Evolutionary conservation across 2,329 filamentous ascomycete genomes (phyloP), one percentile per base, ranked within the genome.

Genomic region (Paraphaeosphaeria sporulosa): DNA sequence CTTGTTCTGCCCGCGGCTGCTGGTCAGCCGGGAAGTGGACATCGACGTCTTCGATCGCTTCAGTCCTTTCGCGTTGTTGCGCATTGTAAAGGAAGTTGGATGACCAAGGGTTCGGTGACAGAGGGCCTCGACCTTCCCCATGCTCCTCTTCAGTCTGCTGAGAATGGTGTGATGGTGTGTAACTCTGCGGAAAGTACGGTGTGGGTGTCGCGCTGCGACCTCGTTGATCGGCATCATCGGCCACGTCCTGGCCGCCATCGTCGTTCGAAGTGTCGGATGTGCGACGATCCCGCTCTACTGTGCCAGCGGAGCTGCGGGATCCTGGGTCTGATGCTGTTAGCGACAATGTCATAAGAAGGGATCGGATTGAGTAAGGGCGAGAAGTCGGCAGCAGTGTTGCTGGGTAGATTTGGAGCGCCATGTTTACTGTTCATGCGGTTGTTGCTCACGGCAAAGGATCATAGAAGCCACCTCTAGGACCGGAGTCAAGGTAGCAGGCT

Each of bases 61-160:
- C 48, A 1, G 17, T 43, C 32, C 46, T 55, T 15, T 44, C 19
- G 30, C 6, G 56, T 19, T 46, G 43, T 8, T 42, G 19, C n/a
- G 43, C 25, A 21, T 62, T 46, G 46, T 62, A 57, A 6, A 2
- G 43, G n/a, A 49, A 27, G n/a, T 54, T 46, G 23, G 42, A 25
- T 9, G 60, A 62, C 43, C 48, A 62, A 50, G 57, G 57, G 12
- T 57, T 13, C 9, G 60, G 57, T 17, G 60, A 62, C 12, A 50
- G 30, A 25, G 60, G 60, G 17, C 34, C 57, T 27, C 36, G 54
- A 21, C 47, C 51, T 30, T 57, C 46, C n/a, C 42, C n/a, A 34
- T 53, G 25, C 13, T 32, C 57, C n/a, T 62, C 57, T 1, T 59
- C 54, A 15, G 57, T 57, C 12, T 52, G 48, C 17, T 46, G 42